Conservation (phyloP, 108 stramenopile genomes). For the Skeletonema potamos region DNA sequence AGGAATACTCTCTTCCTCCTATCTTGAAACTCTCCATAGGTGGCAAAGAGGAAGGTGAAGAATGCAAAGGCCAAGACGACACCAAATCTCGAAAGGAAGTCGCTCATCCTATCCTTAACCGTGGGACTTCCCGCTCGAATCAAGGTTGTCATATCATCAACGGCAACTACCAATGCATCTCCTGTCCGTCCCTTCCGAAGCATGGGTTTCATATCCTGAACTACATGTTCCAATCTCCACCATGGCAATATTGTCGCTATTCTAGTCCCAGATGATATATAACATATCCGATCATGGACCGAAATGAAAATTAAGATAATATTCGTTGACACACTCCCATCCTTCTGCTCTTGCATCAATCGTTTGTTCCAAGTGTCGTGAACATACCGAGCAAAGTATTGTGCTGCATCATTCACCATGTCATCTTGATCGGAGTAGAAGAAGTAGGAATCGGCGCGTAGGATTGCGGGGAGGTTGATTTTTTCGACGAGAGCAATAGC, state of each 20-base stretch:
- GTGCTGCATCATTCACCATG: slow-evolving; percentile 88
- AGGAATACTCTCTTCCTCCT: slow-evolving; percentile 68
- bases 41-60: slow-evolving; percentile 83
- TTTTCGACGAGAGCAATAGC: slow-evolving; percentile 42
- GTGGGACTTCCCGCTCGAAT: slow-evolving; percentile 77
- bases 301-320: slow-evolving; percentile 82
- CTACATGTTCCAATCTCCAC: slow-evolving; percentile 85
- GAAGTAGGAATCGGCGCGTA: slow-evolving; percentile 72
- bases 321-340: slow-evolving; percentile 15
- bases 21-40: slow-evolving; percentile 86
- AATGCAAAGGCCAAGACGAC: slow-evolving; percentile 79
- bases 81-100: slow-evolving; percentile 77
- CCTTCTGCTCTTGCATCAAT: slow-evolving; percentile 20
- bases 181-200: slow-evolving; percentile 67
- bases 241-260: slow-evolving; percentile 70
- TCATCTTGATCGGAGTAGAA: slow-evolving; percentile 88
- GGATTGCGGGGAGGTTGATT: slow-evolving; percentile 76
- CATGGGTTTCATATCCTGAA: slow-evolving; percentile 76
- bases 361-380: slow-evolving; percentile 69
- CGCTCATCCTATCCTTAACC: slow-evolving; percentile 59
- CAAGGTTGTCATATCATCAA: slow-evolving; percentile 61
- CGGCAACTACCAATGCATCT: slow-evolving; percentile 62
- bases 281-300: slow-evolving; percentile 80
- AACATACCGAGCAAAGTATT: slow-evolving; percentile 80
- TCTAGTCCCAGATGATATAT: slow-evolving; percentile 73